A percentile compares a stretch with the other conserved stretches of the same genome.
Evolutionary conservation across 2,329 filamentous ascomycete species (phyloP).

Genomic region (Pseudogymnoascus destructans): DNA sequence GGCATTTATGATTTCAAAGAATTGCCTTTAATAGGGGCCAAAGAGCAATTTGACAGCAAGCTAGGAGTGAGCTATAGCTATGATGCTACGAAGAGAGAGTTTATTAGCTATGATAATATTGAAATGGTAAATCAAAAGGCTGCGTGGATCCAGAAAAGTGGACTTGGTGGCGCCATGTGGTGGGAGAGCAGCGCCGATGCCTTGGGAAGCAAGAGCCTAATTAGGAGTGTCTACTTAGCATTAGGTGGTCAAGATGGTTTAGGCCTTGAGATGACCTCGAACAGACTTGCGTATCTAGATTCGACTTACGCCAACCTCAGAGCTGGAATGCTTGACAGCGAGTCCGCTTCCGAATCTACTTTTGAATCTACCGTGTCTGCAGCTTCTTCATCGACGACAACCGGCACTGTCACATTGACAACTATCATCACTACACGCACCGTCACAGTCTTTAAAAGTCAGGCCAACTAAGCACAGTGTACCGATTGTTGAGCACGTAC

Average conservation of each 20-base stretch:
- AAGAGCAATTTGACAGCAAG: slow-evolving; percentile 41
- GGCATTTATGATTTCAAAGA: slow-evolving; percentile 71
- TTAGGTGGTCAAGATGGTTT: background rate
- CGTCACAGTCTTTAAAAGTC: no score
- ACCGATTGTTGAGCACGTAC: no score
- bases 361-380: background rate
- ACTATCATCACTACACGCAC: background rate
- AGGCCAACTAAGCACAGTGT: no score
- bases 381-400: slow-evolving; percentile 12
- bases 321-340: background rate
- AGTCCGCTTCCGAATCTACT: background rate
- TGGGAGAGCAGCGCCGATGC: slow-evolving; percentile 66
- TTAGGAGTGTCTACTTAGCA: slow-evolving; percentile 28
- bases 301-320: background rate
- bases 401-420: background rate
- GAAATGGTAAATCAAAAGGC: slow-evolving; percentile 48
- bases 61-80: slow-evolving; percentile 58
- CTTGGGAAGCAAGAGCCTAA: slow-evolving; percentile 44
- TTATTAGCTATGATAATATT: slow-evolving; percentile 61
- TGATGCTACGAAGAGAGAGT: slow-evolving; percentile 41
- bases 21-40: slow-evolving; percentile 47
- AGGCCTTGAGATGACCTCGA: background rate
- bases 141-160: slow-evolving; percentile 42
- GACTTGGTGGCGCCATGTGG: slow-evolving; percentile 67
- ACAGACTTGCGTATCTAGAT: background rate